Evolutionary conservation across 331 rosid species (phyloP), one percentile per base, ranked within the genome.

Genomic region (Quercus phellos): DNA sequence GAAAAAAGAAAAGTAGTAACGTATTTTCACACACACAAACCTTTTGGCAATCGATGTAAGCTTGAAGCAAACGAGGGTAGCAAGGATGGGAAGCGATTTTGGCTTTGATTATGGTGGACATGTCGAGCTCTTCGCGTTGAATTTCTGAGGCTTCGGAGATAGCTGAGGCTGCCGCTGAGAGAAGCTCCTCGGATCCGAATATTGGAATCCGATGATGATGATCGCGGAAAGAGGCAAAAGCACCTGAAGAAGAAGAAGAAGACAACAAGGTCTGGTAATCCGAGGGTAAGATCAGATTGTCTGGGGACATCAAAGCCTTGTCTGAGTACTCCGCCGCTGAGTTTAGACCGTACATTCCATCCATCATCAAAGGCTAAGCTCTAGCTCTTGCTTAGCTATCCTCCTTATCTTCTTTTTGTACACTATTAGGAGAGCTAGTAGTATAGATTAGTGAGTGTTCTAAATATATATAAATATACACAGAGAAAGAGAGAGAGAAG

Each of bases 41-140:
- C 96, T 95, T 93, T 84, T 93, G 96, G 80, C 98, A 95, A 56
- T 93, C 98, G 83, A 95, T 89, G 82, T 95, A 93, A 42, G 99
- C 97, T 75, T 91, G 87, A 53, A 95, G 89, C 73, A 95, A 90
- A 74, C 93, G 94, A 79, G 94, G 97, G 77, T 93, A 93, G 68
- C 77, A 73, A 78, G 98, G 99, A 61, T 95, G 99, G n/a, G 96
- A 84, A 5, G 97, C 92, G 75, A 95, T 95, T 88, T 81, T 89
- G 16, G 98, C 89, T 78, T 95, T 95, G 93, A 93, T 88, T 19
- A 85, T 43, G 42, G 80, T 78, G 19, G 84, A 75, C 4, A 87
- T 60, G 19, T 87, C 88, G 46, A 38, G 46, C 55, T 90, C 85
- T 51, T 82, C 84, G 18, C 79, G 86, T 6, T 71, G 92, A 80